Evolutionary conservation across 2,329 filamentous ascomycete genomes (phyloP), one percentile per base, ranked within the genome.

Genomic region (Aspergillus brunneoviolaceus): DNA sequence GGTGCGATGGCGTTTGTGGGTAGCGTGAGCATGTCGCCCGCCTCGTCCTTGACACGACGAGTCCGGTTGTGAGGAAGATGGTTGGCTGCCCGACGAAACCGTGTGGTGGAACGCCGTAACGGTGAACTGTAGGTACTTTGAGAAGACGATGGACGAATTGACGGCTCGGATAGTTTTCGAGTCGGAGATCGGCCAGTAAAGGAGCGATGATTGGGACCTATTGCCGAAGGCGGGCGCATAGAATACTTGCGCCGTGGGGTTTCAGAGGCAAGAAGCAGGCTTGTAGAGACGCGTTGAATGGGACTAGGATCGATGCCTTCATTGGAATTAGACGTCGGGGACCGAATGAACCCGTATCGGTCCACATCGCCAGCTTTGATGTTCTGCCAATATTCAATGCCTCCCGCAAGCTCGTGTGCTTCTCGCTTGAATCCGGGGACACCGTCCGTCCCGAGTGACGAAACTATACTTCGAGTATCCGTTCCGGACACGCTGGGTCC

Each of bases 341-440:
- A 63, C 11, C 72, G 73, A 55, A 89, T 88, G 73, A 89, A 89
- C 10, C 86, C 86, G 69, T 88, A 89, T 60, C 86, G 80, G 70
- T 89, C 86, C 3, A 88, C 85, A 62, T 87, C 82, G 14, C 77
- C 82, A 5, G 79, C 83, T 19, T 82, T 78, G 11, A 89, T 75
- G 70, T 88, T 81, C 61, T 84, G 80, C 86, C 86, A 89, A 65
- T 88, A 85, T 64, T 89, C 86, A 52, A 87, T 81, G 2, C 86
- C 86, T 7, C 86, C 86, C 23, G 86, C 85, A 33, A 84, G 72
- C 72, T 88, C 86, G 53, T 79, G 76, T 11, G 81, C 76, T 63
- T 87, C 82, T 64, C 81, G 79, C 53, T 77, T 74, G 59, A 82
- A 79, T 33, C 72, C 65, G 21, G 72, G 73, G 33, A 70, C 73